Conservation (phyloP, 345 rosid species). For the Iberis pinnata region DNA sequence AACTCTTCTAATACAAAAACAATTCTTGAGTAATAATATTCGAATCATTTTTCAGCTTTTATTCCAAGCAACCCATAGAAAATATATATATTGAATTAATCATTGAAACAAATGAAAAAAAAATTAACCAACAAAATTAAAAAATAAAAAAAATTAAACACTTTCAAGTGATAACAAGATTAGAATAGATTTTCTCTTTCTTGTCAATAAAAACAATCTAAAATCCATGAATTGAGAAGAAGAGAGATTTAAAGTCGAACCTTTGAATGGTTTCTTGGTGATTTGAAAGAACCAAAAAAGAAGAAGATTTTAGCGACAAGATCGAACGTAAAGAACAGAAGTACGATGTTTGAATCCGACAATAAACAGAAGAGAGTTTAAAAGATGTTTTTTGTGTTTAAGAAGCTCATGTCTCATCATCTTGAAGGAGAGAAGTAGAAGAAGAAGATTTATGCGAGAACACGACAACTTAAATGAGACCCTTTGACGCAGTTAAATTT, state of each 20-base stretch:
- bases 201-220: too few relatives aligned
- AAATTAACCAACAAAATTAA: not conserved
- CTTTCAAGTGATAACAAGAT: too few relatives aligned
- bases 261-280: conserved; percentile 15
- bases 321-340: conserved; percentile 18
- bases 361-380: conserved; percentile 10
- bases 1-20: not conserved
- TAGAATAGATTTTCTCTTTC: too few relatives aligned
- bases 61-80: conserved; percentile 21
- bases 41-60: conserved; percentile 14
- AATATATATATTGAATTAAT: not conserved
- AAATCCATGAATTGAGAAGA: conserved; percentile 9
- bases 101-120: not conserved
- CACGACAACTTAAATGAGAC: conserved; percentile 33
- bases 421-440: conserved; percentile 29
- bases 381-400: conserved; percentile 25
- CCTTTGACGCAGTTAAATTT: conserved; percentile 19
- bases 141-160: too few relatives aligned
- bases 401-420: conserved; percentile 26
- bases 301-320: conserved; percentile 22
- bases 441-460: conserved; percentile 20
- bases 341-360: conserved; percentile 16
- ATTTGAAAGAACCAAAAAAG: conserved; percentile 21
- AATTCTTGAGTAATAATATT: conserved; percentile 3
- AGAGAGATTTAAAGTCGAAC: conserved; percentile 26